Evolutionary conservation across 257 asterid species (phyloP).

Genomic region (Solanum infundibuliforme): DNA sequence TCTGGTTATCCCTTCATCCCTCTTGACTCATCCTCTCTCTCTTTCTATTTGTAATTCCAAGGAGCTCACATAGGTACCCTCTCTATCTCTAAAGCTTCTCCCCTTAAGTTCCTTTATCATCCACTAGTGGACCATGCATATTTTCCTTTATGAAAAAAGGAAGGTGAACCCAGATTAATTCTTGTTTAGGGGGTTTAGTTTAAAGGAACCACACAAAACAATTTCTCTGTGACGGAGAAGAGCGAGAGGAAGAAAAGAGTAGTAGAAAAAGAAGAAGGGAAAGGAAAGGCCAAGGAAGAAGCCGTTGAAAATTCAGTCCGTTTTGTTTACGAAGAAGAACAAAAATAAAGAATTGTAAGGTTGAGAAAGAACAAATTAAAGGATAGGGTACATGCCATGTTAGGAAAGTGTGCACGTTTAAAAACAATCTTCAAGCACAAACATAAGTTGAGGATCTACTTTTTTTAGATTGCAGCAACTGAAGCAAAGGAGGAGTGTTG

Average conservation of each 20-base stretch:
- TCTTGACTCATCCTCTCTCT: background rate
- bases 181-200: background rate
- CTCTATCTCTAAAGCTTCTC: background rate
- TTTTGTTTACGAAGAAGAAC: background rate
- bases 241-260: background rate
- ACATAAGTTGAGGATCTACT: background rate
- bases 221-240: background rate
- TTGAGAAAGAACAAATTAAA: background rate
- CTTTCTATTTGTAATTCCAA: background rate
- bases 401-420: background rate
- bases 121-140: background rate
- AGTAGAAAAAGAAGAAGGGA: background rate
- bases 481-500: background rate
- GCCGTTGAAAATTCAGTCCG: background rate
- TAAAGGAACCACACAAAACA: background rate
- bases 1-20: background rate
- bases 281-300: background rate
- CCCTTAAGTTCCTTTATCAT: background rate
- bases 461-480: background rate
- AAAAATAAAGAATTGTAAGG: background rate
- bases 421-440: background rate
- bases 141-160: background rate
- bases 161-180: background rate
- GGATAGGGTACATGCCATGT: background rate
- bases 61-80: background rate